A percentile compares a stretch with the other conserved stretches of the same genome.
phyloP scores from a whole-genome alignment of 805 yeast genomes.

The Saturnispora silvae region DNA sequence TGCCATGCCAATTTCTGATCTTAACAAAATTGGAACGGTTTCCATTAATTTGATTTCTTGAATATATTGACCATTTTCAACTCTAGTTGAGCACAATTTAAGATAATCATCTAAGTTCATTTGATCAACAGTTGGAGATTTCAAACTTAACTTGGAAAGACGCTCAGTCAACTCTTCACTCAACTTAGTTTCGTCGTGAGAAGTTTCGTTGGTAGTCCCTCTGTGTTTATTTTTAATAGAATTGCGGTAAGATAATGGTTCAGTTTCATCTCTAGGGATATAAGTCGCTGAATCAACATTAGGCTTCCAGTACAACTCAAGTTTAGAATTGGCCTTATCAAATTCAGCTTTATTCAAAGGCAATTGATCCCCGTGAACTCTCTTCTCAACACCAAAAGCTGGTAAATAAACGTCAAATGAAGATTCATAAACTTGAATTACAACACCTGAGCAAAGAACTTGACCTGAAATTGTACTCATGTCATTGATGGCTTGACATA shows the following conservation, averaged over 20 bases:
- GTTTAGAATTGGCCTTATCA: constrained; percentile 50
- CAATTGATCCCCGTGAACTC: constrained; percentile 95
- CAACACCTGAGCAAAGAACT: constrained; percentile 73
- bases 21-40: constrained; percentile 71
- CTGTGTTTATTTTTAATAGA: constrained; percentile 72
- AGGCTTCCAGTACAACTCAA: constrained; percentile 86
- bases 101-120: constrained; percentile 48
- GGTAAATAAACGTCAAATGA: constrained; percentile 90
- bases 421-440: constrained; percentile 87
- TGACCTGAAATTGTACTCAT: constrained; percentile 69
- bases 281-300: constrained; percentile 89
- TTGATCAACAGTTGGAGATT: constrained; percentile 13
- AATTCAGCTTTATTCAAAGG: constrained; percentile 90
- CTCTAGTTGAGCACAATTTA: constrained; percentile 43
- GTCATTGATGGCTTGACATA: constrained; percentile 75
- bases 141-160: constrained; percentile 38
- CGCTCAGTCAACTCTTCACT: constrained; percentile 38
- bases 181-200: constrained; percentile 24
- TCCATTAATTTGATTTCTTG: constrained; percentile 76
- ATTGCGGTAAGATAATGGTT: constrained; percentile 62
- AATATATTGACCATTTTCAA: constrained; percentile 51
- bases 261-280: constrained; percentile 82
- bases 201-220: constrained; percentile 34
- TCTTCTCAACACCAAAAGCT: constrained; percentile 87
- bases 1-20: constrained; percentile 93